These are phyloP conservation scores for Aspergillus proliferans DNA, from an alignment of 2,329 filamentous ascomycete species.

Conservation along the genomic window DNA sequence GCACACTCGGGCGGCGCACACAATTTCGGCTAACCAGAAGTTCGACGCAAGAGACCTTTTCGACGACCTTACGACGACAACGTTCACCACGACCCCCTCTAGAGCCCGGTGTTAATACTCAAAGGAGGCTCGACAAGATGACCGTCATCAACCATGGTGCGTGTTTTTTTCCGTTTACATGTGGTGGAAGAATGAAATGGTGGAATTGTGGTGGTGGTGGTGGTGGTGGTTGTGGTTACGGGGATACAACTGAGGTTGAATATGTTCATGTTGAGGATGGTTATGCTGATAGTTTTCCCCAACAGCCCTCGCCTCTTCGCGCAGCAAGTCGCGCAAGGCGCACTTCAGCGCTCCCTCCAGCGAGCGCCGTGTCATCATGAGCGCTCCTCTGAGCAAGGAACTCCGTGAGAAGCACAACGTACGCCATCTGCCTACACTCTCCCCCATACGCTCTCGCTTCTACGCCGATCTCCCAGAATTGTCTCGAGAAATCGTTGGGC, in stretches of 20 bases:
- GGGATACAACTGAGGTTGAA: background rate
- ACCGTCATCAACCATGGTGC: conserved; percentile 25
- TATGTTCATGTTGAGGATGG: background rate
- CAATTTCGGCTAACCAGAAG: conserved; percentile 16
- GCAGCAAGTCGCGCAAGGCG: conserved; percentile 98
- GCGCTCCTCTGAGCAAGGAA: conserved; percentile 91
- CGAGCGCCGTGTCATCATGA: conserved; percentile 94
- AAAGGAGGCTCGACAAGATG: conserved; percentile 25
- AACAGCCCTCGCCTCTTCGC: conserved; percentile 58
- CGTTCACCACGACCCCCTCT: conserved; percentile 12
- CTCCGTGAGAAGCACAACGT: conserved; percentile 99
- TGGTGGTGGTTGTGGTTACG: background rate
- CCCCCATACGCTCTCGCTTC: conserved; percentile 3
- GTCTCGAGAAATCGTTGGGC: background rate
- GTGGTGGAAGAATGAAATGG: conserved; percentile 4
- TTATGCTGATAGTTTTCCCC: background rate
- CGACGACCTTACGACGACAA: conserved; percentile 16
- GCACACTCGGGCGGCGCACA: conserved; percentile 17
- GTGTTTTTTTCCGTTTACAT: conserved; percentile 9
- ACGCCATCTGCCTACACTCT: conserved; percentile 35
- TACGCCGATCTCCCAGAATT: too few species aligned
- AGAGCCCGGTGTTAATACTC: conserved; percentile 10
- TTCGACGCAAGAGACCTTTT: conserved; percentile 11
- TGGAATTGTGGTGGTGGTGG: background rate
- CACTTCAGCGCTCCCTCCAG: conserved; percentile 95